Base-by-base conservation (phyloP, 1,284 basidiomycete genomes). In the Salmacisia buchloeana region DNA sequence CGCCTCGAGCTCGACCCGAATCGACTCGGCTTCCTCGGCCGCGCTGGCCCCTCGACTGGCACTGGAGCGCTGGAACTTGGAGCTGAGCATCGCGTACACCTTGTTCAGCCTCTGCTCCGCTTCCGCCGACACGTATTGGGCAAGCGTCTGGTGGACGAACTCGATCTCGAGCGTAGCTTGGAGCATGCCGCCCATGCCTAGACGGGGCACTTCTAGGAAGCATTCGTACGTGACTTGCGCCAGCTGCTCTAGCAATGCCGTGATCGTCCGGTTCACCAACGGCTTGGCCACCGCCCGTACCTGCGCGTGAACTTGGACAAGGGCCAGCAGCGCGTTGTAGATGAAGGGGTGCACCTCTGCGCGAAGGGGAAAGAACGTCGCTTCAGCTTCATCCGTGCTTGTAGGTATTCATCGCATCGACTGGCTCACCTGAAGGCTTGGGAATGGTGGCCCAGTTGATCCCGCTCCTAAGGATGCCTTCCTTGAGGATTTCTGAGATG, bases 111-210 rank as follows among this genome's bases (percentile, higher is more conserved):
- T 89, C 75, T 86, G 86, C 60, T 90, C 89, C 3, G 94, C 91
- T 3, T 85, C 78, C 0, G 88, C 83, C 2, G 90, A 90, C 52
- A 97, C 89, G 80, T 94, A 94, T 66, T 89, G 87, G 33, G 88
- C 86, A 41, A 98, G 84, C 4, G 91, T 94, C 82, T 97, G 94
- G 81, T 99, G 94, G 82, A 97, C 87, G 82, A 97, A 98, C 81
- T 98, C 96, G 72, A 97, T 97, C 81, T 98, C 96, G 33, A 99
- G 86, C 2, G 96, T 98, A 2, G 96, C 94, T 65, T 91, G 87
- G 35, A 99, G 84, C 96, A 98, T 98, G 12, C 96, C 96, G 52
- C 96, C 96, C 87, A 96, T 96, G 18, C 94, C 93, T 76, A 97
- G 97, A 41, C 87, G 85, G 69, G 87, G 87, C 34, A 98, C 87